Evolutionary conservation across 2,329 filamentous ascomycete species (phyloP).

Genomic region (Taxawa tesnikishii): DNA sequence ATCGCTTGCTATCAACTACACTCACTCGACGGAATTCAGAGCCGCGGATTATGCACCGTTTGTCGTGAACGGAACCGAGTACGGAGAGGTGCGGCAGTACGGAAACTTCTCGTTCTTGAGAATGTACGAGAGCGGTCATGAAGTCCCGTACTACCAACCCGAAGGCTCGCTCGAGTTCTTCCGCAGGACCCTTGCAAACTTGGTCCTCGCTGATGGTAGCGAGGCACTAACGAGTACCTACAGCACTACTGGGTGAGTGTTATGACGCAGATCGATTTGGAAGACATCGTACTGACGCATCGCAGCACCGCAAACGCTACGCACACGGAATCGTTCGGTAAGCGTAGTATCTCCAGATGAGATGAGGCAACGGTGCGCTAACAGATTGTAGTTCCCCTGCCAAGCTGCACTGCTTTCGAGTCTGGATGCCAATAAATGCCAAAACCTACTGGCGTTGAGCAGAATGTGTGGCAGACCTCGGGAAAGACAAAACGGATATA

Average conservation of each 20-base stretch:
- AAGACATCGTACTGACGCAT: too few species aligned
- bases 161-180: conserved; percentile 2
- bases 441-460: too few species aligned
- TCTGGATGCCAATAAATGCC: too few species aligned
- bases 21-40: conserved; percentile 13
- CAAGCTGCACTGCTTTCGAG: too few species aligned
- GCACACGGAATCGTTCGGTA: conserved; percentile 27
- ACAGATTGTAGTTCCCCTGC: too few species aligned
- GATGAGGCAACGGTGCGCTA: too few species aligned
- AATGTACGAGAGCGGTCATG: conserved; percentile 22
- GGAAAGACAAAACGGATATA: too few species aligned
- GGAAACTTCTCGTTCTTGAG: conserved; percentile 23
- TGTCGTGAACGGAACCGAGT: conserved; percentile 18
- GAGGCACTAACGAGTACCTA: neutral
- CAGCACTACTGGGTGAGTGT: neutral
- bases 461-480: too few species aligned
- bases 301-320: conserved; percentile 23
- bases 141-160: conserved; percentile 21
- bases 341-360: too few species aligned
- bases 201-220: neutral
- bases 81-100: conserved; percentile 21
- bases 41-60: conserved; percentile 19
- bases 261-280: too few species aligned
- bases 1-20: conserved; percentile 18
- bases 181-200: conserved; percentile 1